Base-by-base conservation (phyloP, 345 rosid species). In the Linum lewisii region DNA sequence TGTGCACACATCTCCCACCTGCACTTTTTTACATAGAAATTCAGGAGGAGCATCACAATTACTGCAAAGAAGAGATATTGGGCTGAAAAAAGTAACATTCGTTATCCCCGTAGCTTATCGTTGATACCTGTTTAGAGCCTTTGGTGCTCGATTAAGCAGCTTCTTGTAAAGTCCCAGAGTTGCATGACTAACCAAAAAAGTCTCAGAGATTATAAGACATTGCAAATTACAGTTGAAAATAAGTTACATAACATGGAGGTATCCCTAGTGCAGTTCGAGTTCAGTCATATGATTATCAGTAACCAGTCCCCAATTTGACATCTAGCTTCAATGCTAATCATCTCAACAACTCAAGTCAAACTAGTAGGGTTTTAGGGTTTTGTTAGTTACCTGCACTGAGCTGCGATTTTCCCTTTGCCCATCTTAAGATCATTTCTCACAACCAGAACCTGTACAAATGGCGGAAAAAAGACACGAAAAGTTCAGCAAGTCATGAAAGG, bases 381-480 rank as follows among this genome's bases (percentile, higher is more conserved):
- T 29, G 18, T 3, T 16, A 42, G n/a, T n/a, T 63, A 92, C 99
- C 99, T 87, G 92, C 97, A 93, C 55, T 93, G 97, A 37, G 99
- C 96, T 11, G 96, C 97, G 79, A 90, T 87, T 82, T 93, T 93
- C 52, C 99, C 99, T 75, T 93, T 93, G 57, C 99, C 99, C 99
- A 90, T 93, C 82, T 87, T 93, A 58, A 93, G 90, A 78, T 93
- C 97, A 68, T 85, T 90, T 67, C 99, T 79, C 68, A 90, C 99
- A 62, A 90, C 90, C 82, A 93, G 82, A 56, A 93, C 90, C 99
- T 90, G 73, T 61, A 71, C n/a, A n/a, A n/a, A n/a, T n/a, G n/a
- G n/a, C n/a, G n/a, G n/a, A 20, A 71, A 21, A 45, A 6, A 15
- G 53, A 42, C 11, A 60, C 16, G 22, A 38, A 59, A 24, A 60